These are phyloP conservation scores for Grigorovia humatica DNA, from an alignment of 805 yeast genomes.

Conservation along the genomic window DNA sequence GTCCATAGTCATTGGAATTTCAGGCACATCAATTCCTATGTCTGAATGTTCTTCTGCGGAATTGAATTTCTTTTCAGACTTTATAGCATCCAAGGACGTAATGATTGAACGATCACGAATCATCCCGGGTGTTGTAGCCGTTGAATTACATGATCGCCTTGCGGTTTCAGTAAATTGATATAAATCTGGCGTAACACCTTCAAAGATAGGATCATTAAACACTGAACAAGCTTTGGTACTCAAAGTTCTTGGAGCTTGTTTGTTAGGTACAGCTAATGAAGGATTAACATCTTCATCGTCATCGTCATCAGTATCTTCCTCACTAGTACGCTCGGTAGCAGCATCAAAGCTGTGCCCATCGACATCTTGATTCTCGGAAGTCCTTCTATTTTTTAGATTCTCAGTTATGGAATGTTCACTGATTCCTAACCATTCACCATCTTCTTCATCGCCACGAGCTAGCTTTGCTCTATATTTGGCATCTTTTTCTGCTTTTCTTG, in stretches of 20 bases:
- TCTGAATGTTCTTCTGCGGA: conserved; percentile 22
- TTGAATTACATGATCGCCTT: too few species aligned
- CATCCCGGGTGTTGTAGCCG: too few species aligned
- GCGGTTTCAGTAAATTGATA: too few species aligned
- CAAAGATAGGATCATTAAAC: conserved; percentile 46
- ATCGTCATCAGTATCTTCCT: conserved; percentile 29
- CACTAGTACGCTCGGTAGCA: conserved; percentile 5
- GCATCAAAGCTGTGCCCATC: not conserved
- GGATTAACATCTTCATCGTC: conserved; percentile 68
- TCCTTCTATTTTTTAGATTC: conserved; percentile 28
- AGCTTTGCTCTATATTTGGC: conserved; percentile 59
- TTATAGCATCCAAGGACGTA: too few species aligned
- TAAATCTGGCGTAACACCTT: conserved; percentile 34
- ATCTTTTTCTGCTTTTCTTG: conserved; percentile 54
- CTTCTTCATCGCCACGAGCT: conserved; percentile 67
- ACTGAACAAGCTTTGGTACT: conserved; percentile 36
- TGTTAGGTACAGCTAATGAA: conserved; percentile 46
- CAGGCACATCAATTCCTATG: conserved; percentile 40
- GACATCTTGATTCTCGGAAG: conserved; percentile 32
- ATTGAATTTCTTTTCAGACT: conserved; percentile 11
- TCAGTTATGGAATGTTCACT: conserved; percentile 35
- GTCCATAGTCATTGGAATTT: conserved; percentile 26
- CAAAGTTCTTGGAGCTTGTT: conserved; percentile 33
- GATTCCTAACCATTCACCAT: conserved; percentile 73
- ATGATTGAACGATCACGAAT: too few species aligned